phyloP scores from a whole-genome alignment of 441 rosid species.

The Metrosideros polymorpha region DNA sequence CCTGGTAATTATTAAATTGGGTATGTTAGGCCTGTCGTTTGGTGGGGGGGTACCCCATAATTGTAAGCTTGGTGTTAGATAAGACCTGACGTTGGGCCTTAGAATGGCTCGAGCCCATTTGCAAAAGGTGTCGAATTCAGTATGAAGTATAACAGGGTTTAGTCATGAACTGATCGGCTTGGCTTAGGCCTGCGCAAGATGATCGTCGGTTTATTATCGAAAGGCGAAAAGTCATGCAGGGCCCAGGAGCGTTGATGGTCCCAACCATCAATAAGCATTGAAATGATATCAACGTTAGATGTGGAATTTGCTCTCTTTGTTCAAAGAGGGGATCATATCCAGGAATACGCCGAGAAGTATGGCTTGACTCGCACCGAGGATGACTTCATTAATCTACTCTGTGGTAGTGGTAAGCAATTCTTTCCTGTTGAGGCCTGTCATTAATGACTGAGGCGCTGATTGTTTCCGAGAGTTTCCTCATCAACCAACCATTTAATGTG shows the following conservation, averaged over 20 bases:
- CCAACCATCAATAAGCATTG: neutral
- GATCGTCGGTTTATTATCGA: neutral
- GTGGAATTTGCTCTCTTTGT: neutral
- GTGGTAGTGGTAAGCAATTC: neutral
- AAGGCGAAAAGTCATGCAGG: neutral
- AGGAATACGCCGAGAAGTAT: neutral
- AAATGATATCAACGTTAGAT: neutral
- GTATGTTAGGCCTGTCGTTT: neutral
- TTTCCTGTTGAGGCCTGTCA: neutral
- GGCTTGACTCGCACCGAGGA: neutral
- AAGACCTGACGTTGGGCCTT: neutral
- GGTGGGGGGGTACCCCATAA: neutral
- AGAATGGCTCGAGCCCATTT: neutral
- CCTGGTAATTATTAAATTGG: neutral
- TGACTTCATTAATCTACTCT: neutral
- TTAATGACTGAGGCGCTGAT: neutral
- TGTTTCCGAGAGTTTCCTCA: neutral
- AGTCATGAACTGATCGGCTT: neutral
- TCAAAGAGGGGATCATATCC: neutral
- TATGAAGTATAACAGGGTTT: neutral
- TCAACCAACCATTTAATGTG: neutral
- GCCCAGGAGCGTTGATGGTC: neutral
- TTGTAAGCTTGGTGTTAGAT: neutral
- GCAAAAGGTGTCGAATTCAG: neutral
- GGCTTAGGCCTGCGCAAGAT: neutral